Conservation (phyloP, 495 filamentous ascomycete genomes). For the Neurospora tetraspora region DNA sequence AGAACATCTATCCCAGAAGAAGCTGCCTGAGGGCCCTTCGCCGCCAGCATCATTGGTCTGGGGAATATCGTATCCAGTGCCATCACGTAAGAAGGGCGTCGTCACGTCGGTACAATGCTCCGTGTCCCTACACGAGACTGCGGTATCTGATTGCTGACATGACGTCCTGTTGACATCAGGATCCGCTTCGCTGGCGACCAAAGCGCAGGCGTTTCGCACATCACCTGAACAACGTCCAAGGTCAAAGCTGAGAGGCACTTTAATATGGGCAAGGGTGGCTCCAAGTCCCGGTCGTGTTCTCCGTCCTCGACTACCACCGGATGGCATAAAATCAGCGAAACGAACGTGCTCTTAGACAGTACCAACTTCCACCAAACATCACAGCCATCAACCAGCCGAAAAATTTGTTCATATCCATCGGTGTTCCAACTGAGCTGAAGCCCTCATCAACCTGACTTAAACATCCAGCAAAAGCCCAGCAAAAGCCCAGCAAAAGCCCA, state of each 20-base stretch:
- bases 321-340: neutral
- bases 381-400: neutral
- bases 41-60: neutral
- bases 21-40: neutral
- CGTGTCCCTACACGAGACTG: neutral
- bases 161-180: neutral
- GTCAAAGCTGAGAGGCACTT: neutral
- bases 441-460: neutral
- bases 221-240: neutral
- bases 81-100: neutral
- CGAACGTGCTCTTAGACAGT: neutral
- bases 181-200: neutral
- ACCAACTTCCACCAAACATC: neutral
- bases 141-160: neutral
- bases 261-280: neutral
- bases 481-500: constrained; percentile 5
- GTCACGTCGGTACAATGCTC: neutral
- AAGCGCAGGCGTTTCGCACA: neutral
- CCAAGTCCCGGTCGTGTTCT: neutral
- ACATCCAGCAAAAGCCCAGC: neutral
- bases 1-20: neutral
- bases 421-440: neutral
- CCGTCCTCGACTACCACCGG: neutral
- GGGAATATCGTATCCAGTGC: neutral
- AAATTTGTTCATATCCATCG: neutral